Conservation (phyloP, 2,329 filamentous ascomycete genomes). For the Madurella fahalii region DNA sequence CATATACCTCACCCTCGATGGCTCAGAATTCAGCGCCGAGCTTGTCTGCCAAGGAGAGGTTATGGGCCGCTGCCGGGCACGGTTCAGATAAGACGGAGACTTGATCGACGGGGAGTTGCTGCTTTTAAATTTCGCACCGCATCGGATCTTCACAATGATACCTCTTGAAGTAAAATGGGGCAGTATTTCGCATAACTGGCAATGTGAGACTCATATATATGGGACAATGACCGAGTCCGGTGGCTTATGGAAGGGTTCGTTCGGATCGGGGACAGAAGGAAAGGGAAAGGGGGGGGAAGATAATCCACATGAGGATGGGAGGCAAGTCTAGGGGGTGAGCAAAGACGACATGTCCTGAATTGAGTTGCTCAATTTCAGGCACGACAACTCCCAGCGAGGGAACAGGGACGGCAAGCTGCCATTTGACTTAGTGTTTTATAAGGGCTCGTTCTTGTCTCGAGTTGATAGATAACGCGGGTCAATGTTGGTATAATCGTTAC, state of each 20-base stretch:
- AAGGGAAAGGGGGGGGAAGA: neutral
- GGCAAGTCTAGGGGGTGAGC: neutral
- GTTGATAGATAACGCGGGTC: neutral
- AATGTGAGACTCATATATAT: slow-evolving; percentile 14
- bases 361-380: slow-evolving; percentile 1
- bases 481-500: neutral
- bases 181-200: slow-evolving; percentile 17
- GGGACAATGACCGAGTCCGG: neutral
- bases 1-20: slow-evolving; percentile 89
- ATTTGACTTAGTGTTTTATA: neutral
- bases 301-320: neutral
- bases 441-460: neutral
- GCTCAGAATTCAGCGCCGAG: slow-evolving; percentile 96
- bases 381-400: slow-evolving; percentile 8
- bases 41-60: slow-evolving; percentile 98
- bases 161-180: slow-evolving; percentile 24
- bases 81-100: slow-evolving; percentile 60
- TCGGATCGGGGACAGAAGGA: neutral
- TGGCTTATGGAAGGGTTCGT: neutral
- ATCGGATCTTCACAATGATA: slow-evolving; percentile 28
- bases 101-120: slow-evolving; percentile 15
- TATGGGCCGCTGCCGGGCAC: slow-evolving; percentile 92
- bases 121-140: slow-evolving; percentile 19
- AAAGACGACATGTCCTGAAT: slow-evolving; percentile 8
- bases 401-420: neutral